Percentiles rank a stretch among this genome's conserved stretches.
phyloP scores from a whole-genome alignment of 257 asterid species.

The Capsicum baccatum region DNA sequence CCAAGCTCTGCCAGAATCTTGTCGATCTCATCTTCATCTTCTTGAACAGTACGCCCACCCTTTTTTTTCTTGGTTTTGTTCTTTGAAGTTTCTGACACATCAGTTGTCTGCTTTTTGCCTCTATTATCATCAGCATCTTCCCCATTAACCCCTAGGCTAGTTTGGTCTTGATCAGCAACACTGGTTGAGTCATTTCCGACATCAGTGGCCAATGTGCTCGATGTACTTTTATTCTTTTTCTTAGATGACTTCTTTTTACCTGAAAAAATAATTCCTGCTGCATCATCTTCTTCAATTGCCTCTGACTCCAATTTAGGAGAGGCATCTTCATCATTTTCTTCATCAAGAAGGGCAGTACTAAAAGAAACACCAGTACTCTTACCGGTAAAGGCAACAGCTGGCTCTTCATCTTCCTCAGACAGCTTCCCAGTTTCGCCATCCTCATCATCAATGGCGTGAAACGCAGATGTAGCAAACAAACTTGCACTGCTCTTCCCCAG shows the following conservation, averaged over 20 bases:
- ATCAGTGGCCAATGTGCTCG: slow-evolving; percentile 44
- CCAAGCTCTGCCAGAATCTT: slow-evolving; percentile 80
- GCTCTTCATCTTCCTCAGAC: slow-evolving; percentile 53
- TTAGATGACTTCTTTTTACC: slow-evolving; percentile 88
- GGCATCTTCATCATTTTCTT: slow-evolving; percentile 50
- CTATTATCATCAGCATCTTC: slow-evolving; percentile 30
- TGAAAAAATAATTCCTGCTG: slow-evolving; percentile 51
- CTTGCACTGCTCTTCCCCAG: slow-evolving; percentile 44
- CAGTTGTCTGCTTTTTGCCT: slow-evolving; percentile 39
- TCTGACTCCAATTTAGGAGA: slow-evolving; percentile 45
- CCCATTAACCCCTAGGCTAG: neutral
- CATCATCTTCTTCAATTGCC: slow-evolving; percentile 54
- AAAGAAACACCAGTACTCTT: slow-evolving; percentile 39
- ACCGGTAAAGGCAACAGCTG: slow-evolving; percentile 59
- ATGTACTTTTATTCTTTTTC: slow-evolving; percentile 58
- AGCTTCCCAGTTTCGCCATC: slow-evolving; percentile 42
- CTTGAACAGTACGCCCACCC: slow-evolving; percentile 63
- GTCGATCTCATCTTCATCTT: slow-evolving; percentile 74
- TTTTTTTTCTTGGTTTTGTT: slow-evolving; percentile 87
- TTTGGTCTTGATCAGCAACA: slow-evolving; percentile 37
- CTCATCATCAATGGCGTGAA: slow-evolving; percentile 42
- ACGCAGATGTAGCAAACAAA: slow-evolving; percentile 35
- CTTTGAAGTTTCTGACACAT: slow-evolving; percentile 57
- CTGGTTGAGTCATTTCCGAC: slow-evolving; percentile 34
- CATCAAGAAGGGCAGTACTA: slow-evolving; percentile 21